A percentile compares a stretch with the other conserved stretches of the same genome.
These are phyloP conservation scores for Plectosphaerella cucumerina DNA, from an alignment of 2,329 filamentous ascomycete species.

Conservation along the genomic window DNA sequence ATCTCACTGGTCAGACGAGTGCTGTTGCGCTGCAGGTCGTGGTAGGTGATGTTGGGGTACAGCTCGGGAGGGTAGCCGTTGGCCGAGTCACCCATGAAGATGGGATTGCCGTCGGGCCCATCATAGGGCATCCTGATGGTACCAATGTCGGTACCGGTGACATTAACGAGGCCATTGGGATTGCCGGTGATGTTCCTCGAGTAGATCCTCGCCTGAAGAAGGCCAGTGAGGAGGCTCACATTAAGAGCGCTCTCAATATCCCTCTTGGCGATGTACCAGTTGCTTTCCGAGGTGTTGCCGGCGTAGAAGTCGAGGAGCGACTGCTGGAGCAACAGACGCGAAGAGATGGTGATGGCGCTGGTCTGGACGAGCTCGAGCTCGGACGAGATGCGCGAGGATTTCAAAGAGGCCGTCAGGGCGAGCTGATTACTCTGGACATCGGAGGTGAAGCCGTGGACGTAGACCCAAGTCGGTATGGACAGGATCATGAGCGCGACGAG, in stretches of 20 bases:
- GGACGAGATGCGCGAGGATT: conserved; percentile 75
- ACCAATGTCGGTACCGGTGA: conserved; percentile 41
- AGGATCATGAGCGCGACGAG: conserved; percentile 73
- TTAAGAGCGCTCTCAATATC: conserved; percentile 71
- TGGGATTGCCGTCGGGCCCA: conserved; percentile 50
- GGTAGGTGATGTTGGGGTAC: conserved; percentile 76
- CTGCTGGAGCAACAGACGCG: conserved; percentile 56
- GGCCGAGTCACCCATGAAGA: conserved; percentile 56
- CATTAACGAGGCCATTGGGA: conserved; percentile 55
- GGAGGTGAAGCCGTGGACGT: conserved; percentile 50
- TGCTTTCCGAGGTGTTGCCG: conserved; percentile 49
- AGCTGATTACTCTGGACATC: conserved; percentile 57
- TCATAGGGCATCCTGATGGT: conserved; percentile 58
- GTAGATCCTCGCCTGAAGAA: conserved; percentile 72
- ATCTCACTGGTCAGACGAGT: conserved; percentile 33
- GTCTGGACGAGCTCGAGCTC: conserved; percentile 77
- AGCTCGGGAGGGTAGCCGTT: conserved; percentile 68
- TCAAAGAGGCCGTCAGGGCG: conserved; percentile 76
- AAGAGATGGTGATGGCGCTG: conserved; percentile 67
- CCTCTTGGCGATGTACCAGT: conserved; percentile 56
- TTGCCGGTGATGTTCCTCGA: conserved; percentile 61
- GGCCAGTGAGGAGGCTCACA: conserved; percentile 49
- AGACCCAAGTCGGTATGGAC: conserved; percentile 69
- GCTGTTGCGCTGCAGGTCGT: conserved; percentile 36
- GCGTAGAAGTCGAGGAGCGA: conserved; percentile 47